These are phyloP conservation scores for Saprolegnia parasitica DNA, from an alignment of 352 stramenopile genomes.

Conservation along the genomic window DNA sequence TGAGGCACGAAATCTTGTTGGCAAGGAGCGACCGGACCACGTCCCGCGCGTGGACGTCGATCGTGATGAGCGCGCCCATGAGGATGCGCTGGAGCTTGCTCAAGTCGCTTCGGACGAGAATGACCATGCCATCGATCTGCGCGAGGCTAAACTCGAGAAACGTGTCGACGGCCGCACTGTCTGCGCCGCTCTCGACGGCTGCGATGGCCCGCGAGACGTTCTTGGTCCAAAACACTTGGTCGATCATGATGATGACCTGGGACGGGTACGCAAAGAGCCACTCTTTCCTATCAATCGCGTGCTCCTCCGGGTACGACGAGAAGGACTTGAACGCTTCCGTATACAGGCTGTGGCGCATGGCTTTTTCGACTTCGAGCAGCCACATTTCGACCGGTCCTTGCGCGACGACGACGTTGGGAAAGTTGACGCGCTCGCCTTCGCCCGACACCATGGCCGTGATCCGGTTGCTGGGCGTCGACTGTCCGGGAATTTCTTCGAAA, in stretches of 20 bases:
- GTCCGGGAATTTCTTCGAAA: conserved; percentile 52
- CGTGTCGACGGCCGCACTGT: conserved; percentile 62
- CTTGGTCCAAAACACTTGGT: conserved; percentile 89
- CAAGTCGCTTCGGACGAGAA: conserved; percentile 80
- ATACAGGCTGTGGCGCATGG: conserved; percentile 82
- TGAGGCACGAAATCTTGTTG: conserved; percentile 72
- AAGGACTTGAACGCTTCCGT: conserved; percentile 80
- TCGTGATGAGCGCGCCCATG: conserved; percentile 88
- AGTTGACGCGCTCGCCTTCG: conserved; percentile 81
- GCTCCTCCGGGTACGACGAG: conserved; percentile 81
- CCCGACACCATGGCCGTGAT: conserved; percentile 83
- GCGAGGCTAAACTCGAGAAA: conserved; percentile 87
- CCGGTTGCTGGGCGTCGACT: conserved; percentile 38
- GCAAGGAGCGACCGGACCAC: conserved; percentile 79
- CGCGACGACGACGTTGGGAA: conserved; percentile 65
- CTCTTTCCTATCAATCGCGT: conserved; percentile 81
- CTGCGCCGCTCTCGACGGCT: conserved; percentile 61
- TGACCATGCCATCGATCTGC: conserved; percentile 91
- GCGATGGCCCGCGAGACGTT: conserved; percentile 81
- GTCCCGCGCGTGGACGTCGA: conserved; percentile 89
- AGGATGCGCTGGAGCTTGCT: conserved; percentile 85
- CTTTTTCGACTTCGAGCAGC: conserved; percentile 85
- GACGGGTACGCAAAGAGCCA: conserved; percentile 89
- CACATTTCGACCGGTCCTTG: conserved; percentile 84
- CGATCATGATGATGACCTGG: conserved; percentile 84